Base-by-base conservation (phyloP, 2,329 filamentous ascomycete genomes). In the Colletotrichum cuscutae region DNA sequence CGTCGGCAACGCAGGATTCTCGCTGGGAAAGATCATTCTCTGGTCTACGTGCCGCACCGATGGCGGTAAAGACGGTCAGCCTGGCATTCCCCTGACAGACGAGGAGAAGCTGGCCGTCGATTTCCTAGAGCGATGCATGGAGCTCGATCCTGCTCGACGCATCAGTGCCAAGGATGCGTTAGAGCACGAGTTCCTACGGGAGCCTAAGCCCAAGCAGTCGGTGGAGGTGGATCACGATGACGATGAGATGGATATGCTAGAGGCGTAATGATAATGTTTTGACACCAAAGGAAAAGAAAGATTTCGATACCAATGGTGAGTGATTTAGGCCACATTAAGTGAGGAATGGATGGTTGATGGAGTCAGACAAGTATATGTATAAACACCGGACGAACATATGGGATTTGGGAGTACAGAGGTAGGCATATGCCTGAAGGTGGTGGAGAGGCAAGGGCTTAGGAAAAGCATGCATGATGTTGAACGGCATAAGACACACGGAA, bases 11-110 rank as follows among this genome's bases (percentile, higher is more conserved):
- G 90, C 91, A 56, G 97, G 97, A 0, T 97, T 97, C 81, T 92
- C 90, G 5, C 91, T 98, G 77, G 95, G 98, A 82, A 97, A 97
- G 84, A 97, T 99, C 77, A 92, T 99, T 75, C 87, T 98, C 61
- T 99, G 97, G 97, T 97, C 95, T 79, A 98, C 95, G 30, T 94
- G 93, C 73, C 90, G 95, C 26, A 91, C 90, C 68, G 89, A 91
- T 26, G 88, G 89, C 73, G 88, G 88, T 66, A 87, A 84, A 63
- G 86, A 84, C 61, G 74, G 74, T 30, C 68, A 73, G 54, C 88
- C 83, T 9, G 84, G 86, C 5, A 86, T 86, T 66, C 84, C 86
- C 1, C 81, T 97, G 52, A 88, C 86, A 0, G 83, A 86, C 0
- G 92, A 95, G 28, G 94, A 97, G 84, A 90, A 89, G 77, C 85